Percentiles rank a stretch among this genome's conserved stretches.
Evolutionary conservation across 1,284 basidiomycete genomes (phyloP).

Genomic region (Fomes fomentarius): DNA sequence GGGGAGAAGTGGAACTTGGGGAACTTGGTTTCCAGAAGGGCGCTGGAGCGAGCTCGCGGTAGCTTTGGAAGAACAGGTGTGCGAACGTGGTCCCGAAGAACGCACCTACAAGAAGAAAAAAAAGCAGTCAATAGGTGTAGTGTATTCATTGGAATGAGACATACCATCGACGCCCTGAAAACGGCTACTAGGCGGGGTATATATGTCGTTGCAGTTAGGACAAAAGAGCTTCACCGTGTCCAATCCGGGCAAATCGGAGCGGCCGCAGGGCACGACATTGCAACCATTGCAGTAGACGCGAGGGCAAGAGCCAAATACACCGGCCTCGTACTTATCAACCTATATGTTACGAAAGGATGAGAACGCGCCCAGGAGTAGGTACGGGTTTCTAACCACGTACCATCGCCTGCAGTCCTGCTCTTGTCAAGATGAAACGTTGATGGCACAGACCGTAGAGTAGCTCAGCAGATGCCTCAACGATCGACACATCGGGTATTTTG

Average conservation of each 20-base stretch:
- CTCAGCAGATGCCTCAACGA: slow-evolving; percentile 97
- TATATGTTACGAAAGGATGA: slow-evolving; percentile 34
- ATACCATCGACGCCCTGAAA: slow-evolving; percentile 96
- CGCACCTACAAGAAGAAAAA: slow-evolving; percentile 62
- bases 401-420: slow-evolving; percentile 94
- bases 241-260: slow-evolving; percentile 95
- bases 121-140: background rate
- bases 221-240: slow-evolving; percentile 99
- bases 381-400: slow-evolving; percentile 53
- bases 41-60: slow-evolving; percentile 87
- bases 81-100: slow-evolving; percentile 99
- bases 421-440: slow-evolving; percentile 95
- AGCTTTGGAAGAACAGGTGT: slow-evolving; percentile 97
- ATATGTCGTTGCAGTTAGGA: slow-evolving; percentile 98
- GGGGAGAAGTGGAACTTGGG: slow-evolving; percentile 54
- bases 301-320: slow-evolving; percentile 94
- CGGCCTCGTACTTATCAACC: slow-evolving; percentile 96
- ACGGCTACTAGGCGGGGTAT: slow-evolving; percentile 92
- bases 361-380: background rate
- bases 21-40: slow-evolving; percentile 80
- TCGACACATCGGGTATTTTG: slow-evolving; percentile 93
- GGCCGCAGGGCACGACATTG: slow-evolving; percentile 93
- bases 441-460: slow-evolving; percentile 97
- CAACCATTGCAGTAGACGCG: slow-evolving; percentile 92
- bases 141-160: slow-evolving; percentile 1